Percentiles rank a stretch among this genome's conserved stretches.
Evolutionary conservation across 2,329 filamentous ascomycete species (phyloP).

Genomic region (Elsinoe ampelina): DNA sequence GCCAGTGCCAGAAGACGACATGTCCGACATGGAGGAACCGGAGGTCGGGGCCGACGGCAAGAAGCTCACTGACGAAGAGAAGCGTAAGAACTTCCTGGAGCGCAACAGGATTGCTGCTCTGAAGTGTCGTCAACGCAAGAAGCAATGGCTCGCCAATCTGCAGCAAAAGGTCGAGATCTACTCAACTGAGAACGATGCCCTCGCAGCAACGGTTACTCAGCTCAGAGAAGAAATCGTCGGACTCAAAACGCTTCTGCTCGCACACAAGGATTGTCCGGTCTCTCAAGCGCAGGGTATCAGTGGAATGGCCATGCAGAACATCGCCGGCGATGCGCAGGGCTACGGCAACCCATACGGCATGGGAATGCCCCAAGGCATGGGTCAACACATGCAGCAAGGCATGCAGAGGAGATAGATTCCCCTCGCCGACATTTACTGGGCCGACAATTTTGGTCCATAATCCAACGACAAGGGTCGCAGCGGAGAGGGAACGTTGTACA

Average conservation of each 20-base stretch:
- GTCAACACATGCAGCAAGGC: constrained; percentile 25
- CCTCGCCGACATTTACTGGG: background rate
- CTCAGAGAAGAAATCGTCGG: constrained; percentile 90
- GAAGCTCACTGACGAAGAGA: constrained; percentile 98
- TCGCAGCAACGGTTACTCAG: constrained; percentile 73
- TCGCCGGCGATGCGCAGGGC: constrained; percentile 36
- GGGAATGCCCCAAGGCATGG: constrained; percentile 29
- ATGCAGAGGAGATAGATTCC: constrained; percentile 28
- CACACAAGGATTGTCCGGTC: constrained; percentile 93
- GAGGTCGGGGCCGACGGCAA: constrained; percentile 37
- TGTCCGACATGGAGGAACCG: constrained; percentile 35
- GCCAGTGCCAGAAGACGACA: constrained; percentile 45
- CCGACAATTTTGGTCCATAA: background rate
- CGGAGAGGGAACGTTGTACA: background rate
- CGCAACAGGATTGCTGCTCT: constrained; percentile 94
- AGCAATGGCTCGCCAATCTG: constrained; percentile 94
- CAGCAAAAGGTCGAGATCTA: constrained; percentile 93
- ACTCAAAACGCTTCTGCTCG: constrained; percentile 81
- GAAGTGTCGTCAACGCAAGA: constrained; percentile 96
- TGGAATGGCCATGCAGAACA: constrained; percentile 41
- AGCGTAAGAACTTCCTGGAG: constrained; percentile 95
- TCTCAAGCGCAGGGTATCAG: constrained; percentile 72
- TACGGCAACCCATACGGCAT: constrained; percentile 42
- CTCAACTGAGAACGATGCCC: constrained; percentile 78
- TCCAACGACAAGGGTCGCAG: background rate